These are phyloP conservation scores for Polychaeton citri DNA, from an alignment of 2,329 filamentous ascomycete species.

Conservation along the genomic window DNA sequence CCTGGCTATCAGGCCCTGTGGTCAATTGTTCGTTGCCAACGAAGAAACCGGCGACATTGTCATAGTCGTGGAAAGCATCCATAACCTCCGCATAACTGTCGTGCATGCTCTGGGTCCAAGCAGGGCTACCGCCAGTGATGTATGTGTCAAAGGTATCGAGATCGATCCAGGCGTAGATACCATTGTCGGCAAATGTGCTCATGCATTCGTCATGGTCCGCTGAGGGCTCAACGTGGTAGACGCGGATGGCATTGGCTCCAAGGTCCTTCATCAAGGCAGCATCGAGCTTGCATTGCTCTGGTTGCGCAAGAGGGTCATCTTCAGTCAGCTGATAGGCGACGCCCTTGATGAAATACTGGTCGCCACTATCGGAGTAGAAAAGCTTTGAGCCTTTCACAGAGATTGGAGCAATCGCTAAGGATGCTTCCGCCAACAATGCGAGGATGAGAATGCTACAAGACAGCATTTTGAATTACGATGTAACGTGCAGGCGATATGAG, in stretches of 20 bases:
- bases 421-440: conserved; percentile 15
- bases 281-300: conserved; percentile 64
- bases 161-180: conserved; percentile 76
- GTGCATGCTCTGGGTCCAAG: conserved; percentile 62
- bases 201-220: conserved; percentile 69
- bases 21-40: conserved; percentile 79
- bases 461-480: not conserved
- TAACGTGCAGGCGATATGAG: not conserved
- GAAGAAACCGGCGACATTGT: conserved; percentile 74
- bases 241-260: conserved; percentile 71
- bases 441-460: not conserved
- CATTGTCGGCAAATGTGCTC: conserved; percentile 61
- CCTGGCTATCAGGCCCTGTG: conserved; percentile 39
- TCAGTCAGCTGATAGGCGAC: conserved; percentile 36
- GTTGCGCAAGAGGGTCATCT: conserved; percentile 63
- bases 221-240: conserved; percentile 70
- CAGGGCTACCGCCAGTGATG: conserved; percentile 41
- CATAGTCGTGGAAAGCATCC: conserved; percentile 62
- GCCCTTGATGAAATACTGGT: conserved; percentile 76
- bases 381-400: conserved; percentile 65
- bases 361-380: conserved; percentile 59
- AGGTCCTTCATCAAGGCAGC: conserved; percentile 64
- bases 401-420: conserved; percentile 41
- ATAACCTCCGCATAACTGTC: conserved; percentile 57
- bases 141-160: conserved; percentile 63